A percentile compares a stretch with the other conserved stretches of the same genome.
These are phyloP conservation scores for Plasmodium cynomolgi DNA, from an alignment of 169 alveolate species.

Conservation along the genomic window DNA sequence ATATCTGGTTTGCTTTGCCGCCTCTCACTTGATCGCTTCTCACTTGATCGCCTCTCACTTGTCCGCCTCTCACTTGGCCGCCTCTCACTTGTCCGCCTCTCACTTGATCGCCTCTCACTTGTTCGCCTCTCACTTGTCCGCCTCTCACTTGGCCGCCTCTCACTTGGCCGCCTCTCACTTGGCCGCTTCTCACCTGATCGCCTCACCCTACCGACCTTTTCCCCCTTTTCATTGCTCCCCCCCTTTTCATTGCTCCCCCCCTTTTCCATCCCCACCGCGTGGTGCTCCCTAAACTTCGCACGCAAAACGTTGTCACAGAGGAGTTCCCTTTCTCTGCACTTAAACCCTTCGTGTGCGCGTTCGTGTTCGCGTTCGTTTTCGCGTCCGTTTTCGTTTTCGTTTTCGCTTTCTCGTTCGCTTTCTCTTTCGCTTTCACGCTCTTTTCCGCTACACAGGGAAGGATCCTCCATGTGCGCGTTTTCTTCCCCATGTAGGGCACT, in stretches of 20 bases:
- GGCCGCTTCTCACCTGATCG: neutral
- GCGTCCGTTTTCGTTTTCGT: too few species aligned
- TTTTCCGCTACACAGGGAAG: slow-evolving; percentile 3
- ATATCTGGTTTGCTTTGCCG: neutral
- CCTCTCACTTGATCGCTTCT: neutral
- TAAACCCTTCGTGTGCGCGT: neutral
- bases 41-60: neutral
- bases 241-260: slow-evolving; percentile 6
- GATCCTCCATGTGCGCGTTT: neutral
- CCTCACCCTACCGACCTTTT: neutral
- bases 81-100: neutral
- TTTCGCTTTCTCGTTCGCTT: too few species aligned
- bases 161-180: neutral
- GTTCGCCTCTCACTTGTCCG: neutral
- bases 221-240: too few species aligned
- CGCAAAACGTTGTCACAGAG: neutral
- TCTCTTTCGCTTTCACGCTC: too few species aligned
- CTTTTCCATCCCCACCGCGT: slow-evolving; percentile 4
- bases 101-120: neutral
- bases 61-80: neutral
- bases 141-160: neutral
- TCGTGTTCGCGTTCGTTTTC: neutral
- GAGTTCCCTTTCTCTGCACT: neutral
- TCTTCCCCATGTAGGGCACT: neutral
- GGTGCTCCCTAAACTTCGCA: slow-evolving; percentile 5